Base-by-base conservation (phyloP, 1,284 basidiomycete species). In the Tilletia walkeri region DNA sequence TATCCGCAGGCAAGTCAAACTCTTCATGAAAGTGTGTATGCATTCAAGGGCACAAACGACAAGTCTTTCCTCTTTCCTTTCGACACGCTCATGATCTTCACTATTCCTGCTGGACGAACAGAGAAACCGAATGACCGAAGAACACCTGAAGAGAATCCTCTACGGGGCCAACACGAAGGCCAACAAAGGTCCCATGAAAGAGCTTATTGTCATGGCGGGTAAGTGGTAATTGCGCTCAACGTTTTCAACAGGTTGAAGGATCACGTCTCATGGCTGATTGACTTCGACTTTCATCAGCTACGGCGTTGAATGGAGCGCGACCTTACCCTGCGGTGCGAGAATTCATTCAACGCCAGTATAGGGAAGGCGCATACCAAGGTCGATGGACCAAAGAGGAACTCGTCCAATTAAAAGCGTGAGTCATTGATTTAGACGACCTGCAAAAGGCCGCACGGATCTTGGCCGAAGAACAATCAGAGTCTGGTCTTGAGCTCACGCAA, bases 261-360 rank as follows among this genome's bases (percentile, higher is more conserved):
- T 9, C 56, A 7, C 56, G 24, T 59, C 36, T 18, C n/a, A n/a
- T 36, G 24, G 10, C 36, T 53, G 41, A 45, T 53, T 49, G 12
- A n/a, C 47, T n/a, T 49, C 47, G 10, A 49, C 47, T 12, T n/a
- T 12, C 50, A 53, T 30, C 59, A 63, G 59, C 59, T 18, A 63
- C 59, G 5, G 59, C 59, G 4, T 36, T 63, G 36, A 63, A 63
- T 39, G 59, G 59, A 9, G 39, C 59, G 16, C 59, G 59, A 39
- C 59, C 59, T 4, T 14, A 39, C 10, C 59, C 59, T 7, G 59
- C 59, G 7, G 59, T 63, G 3, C 34, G 59, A 10, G 59, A 63
- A 20, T 63, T 63, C 59, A 24, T 63, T 16, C 34, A 63, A n/a
- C 59, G 59, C 34, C 34, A 38, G 16, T 41, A 39, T 39, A 24